These are phyloP conservation scores for Phytophthora lateralis DNA, from an alignment of 352 stramenopile species.

Conservation along the genomic window DNA sequence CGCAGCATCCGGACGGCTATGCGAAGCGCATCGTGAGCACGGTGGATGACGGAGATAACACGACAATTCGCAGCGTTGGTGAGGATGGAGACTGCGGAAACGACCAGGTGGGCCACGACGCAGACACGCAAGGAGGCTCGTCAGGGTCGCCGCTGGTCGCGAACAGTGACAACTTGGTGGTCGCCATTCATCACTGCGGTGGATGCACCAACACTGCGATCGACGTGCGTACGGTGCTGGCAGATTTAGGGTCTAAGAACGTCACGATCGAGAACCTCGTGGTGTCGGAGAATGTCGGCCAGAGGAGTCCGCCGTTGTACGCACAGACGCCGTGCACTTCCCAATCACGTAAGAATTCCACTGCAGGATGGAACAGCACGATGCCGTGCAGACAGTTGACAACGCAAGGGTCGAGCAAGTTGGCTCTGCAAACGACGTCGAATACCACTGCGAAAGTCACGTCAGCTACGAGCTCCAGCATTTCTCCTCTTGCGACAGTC, in stretches of 20 bases:
- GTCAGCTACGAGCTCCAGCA: not conserved
- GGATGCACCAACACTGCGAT: constrained; percentile 54
- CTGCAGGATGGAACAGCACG: constrained; percentile 7
- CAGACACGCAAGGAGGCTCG: constrained; percentile 51
- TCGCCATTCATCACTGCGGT: constrained; percentile 64
- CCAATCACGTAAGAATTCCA: constrained; percentile 12
- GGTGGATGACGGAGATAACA: constrained; percentile 31
- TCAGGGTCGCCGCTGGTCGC: constrained; percentile 56
- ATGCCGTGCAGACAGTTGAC: constrained; percentile 7
- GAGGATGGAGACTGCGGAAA: constrained; percentile 37
- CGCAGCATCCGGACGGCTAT: constrained; percentile 54
- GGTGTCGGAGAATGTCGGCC: constrained; percentile 9
- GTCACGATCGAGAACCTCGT: constrained; percentile 47
- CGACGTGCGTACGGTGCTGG: constrained; percentile 45
- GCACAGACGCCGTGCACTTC: constrained; percentile 27
- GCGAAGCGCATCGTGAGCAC: constrained; percentile 59
- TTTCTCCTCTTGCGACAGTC: not conserved
- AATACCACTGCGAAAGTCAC: constrained; percentile 1
- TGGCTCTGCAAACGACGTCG: constrained; percentile 3
- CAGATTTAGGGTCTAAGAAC: constrained; percentile 39
- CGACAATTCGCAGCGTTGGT: constrained; percentile 39
- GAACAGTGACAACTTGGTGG: constrained; percentile 47
- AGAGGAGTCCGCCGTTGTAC: constrained; percentile 18
- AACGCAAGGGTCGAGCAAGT: constrained; percentile 1
- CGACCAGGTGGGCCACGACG: constrained; percentile 49